Conservation (phyloP, 2,329 filamentous ascomycete genomes). For the Ophiognomonia clavigignenti-juglandacearum region DNA sequence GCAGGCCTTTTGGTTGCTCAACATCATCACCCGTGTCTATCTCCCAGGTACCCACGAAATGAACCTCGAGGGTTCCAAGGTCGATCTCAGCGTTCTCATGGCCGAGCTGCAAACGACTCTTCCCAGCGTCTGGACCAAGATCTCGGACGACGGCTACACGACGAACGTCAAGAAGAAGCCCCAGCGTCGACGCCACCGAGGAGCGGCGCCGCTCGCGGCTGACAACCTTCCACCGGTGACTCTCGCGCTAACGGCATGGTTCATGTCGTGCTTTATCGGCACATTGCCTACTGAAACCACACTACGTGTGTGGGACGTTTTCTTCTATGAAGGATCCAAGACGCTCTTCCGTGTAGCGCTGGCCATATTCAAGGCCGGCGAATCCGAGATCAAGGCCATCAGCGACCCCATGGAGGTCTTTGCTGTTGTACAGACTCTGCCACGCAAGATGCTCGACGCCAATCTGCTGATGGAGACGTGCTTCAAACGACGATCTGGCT, state of each 20-base stretch:
- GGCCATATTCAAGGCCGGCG: slow-evolving; percentile 85
- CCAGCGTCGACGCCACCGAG: slow-evolving; percentile 4
- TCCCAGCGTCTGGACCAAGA: slow-evolving; percentile 81
- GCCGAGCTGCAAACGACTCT: slow-evolving; percentile 75
- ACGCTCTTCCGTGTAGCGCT: slow-evolving; percentile 90
- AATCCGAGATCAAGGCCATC: slow-evolving; percentile 73
- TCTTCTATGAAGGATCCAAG: slow-evolving; percentile 93
- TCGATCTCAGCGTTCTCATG: slow-evolving; percentile 93
- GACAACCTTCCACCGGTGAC: slow-evolving; percentile 73
- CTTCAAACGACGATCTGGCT: slow-evolving; percentile 74
- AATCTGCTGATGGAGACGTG: slow-evolving; percentile 79
- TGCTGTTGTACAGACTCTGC: slow-evolving; percentile 84
- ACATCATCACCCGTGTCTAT: slow-evolving; percentile 84
- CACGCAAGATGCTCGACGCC: slow-evolving; percentile 74
- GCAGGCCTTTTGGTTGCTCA: slow-evolving; percentile 87
- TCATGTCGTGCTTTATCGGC: slow-evolving; percentile 95
- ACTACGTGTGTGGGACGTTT: slow-evolving; percentile 88
- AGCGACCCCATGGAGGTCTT: slow-evolving; percentile 93
- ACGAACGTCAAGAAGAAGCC: slow-evolving; percentile 11
- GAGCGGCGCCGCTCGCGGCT: neutral
- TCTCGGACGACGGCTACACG: slow-evolving; percentile 38
- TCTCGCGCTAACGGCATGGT: slow-evolving; percentile 91
- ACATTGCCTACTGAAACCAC: slow-evolving; percentile 89
- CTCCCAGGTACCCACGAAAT: slow-evolving; percentile 89
- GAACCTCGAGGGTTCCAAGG: slow-evolving; percentile 85